These are phyloP conservation scores for Cladosporium sp. DNA, from an alignment of 2,329 filamentous ascomycete genomes.

Conservation along the genomic window DNA sequence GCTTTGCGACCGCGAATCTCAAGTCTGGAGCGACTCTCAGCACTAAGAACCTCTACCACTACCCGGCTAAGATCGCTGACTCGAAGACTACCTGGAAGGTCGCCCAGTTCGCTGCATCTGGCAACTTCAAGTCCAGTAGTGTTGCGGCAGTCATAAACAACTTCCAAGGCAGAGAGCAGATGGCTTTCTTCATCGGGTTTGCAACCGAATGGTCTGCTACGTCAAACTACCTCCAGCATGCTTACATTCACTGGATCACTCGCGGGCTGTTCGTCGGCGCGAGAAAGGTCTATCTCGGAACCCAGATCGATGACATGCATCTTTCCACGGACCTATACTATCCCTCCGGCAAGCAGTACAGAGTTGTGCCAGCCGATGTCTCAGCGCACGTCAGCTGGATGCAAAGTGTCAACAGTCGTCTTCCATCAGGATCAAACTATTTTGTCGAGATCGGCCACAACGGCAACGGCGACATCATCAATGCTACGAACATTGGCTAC, in stretches of 20 bases:
- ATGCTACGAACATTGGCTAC: conserved; percentile 14
- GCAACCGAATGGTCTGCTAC: conserved; percentile 49
- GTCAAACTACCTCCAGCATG: conserved; percentile 56
- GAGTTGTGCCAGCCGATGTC: conserved; percentile 46
- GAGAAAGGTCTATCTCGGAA: conserved; percentile 50
- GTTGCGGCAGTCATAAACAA: conserved; percentile 58
- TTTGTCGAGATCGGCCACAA: conserved; percentile 54
- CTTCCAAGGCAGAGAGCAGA: conserved; percentile 52
- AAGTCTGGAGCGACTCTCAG: conserved; percentile 46
- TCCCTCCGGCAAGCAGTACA: conserved; percentile 47
- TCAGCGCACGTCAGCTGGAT: conserved; percentile 44
- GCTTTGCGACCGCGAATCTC: conserved; percentile 52
- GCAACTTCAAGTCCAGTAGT: conserved; percentile 34
- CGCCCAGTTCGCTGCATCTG: conserved; percentile 48
- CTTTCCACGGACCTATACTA: conserved; percentile 41
- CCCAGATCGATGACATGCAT: conserved; percentile 61
- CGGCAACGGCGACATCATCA: conserved; percentile 47
- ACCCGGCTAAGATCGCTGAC: conserved; percentile 53
- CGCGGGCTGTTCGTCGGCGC: conserved; percentile 55
- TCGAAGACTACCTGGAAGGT: conserved; percentile 50
- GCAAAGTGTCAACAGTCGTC: conserved; percentile 39
- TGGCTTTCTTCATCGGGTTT: conserved; percentile 57
- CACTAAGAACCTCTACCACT: conserved; percentile 52
- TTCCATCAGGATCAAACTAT: conserved; percentile 49
- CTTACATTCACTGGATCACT: conserved; percentile 60